These are phyloP conservation scores for Saturnispora saitoi DNA, from an alignment of 805 yeast species.

Conservation along the genomic window DNA sequence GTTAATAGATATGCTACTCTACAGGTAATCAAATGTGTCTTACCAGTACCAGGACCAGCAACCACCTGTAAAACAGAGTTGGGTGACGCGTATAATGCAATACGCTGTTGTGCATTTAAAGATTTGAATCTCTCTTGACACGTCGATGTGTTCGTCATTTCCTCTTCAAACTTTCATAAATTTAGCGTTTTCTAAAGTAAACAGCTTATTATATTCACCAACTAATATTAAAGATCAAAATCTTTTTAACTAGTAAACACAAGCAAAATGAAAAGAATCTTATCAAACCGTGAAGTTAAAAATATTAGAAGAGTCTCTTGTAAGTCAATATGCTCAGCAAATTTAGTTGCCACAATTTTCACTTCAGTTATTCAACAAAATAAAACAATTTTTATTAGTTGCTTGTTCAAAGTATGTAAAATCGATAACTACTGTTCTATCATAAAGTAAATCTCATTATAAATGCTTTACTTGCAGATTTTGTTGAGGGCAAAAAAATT, in stretches of 20 bases:
- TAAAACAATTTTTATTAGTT: too few species aligned
- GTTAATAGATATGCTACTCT: slow-evolving; percentile 66
- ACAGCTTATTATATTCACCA: neutral
- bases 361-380: too few species aligned
- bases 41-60: slow-evolving; percentile 63
- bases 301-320: neutral
- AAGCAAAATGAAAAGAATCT: neutral
- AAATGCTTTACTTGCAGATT: neutral
- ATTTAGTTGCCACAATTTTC: too few species aligned
- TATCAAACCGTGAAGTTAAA: neutral
- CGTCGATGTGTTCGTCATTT: slow-evolving; percentile 1
- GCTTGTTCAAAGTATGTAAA: too few species aligned
- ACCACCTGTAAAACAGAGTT: slow-evolving; percentile 38
- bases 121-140: slow-evolving; percentile 8
- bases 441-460: neutral
- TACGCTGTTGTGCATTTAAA: slow-evolving; percentile 34
- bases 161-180: neutral
- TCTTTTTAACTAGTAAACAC: neutral
- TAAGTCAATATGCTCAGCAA: neutral
- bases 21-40: slow-evolving; percentile 74
- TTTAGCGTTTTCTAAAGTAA: neutral
- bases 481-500: neutral
- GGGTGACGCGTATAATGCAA: slow-evolving; percentile 37
- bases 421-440: too few species aligned
- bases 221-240: neutral